A percentile compares a stretch with the other conserved stretches of the same genome.
Conservation (phyloP, 805 yeast genomes). For the Ogataea nitratoaversa region DNA sequence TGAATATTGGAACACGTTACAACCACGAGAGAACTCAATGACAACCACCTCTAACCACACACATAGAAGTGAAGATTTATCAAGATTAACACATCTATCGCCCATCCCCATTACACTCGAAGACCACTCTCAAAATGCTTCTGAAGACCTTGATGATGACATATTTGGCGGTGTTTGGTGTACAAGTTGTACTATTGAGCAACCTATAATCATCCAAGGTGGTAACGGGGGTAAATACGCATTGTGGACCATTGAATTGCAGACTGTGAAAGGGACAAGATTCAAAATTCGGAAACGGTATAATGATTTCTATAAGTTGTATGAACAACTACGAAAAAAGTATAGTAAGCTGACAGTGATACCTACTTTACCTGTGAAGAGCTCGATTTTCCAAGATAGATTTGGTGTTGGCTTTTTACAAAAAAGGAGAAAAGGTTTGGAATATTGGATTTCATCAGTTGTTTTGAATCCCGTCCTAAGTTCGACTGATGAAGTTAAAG, state of each 20-base stretch:
- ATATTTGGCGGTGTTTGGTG: constrained; percentile 24
- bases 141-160: too few relatives aligned
- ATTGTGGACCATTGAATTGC: constrained; percentile 27
- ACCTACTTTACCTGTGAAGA: constrained; percentile 51
- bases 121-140: too few relatives aligned
- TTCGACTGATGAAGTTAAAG: constrained; percentile 35
- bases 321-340: constrained; percentile 35
- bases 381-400: constrained; percentile 24
- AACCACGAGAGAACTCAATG: background rate
- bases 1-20: too few relatives aligned
- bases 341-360: constrained; percentile 38
- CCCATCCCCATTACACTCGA: constrained; percentile 39
- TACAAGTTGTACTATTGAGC: constrained; percentile 26
- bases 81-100: constrained; percentile 20
- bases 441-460: constrained; percentile 53
- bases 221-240: constrained; percentile 25
- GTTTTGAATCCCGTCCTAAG: constrained; percentile 46
- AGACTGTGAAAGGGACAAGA: constrained; percentile 30
- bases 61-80: constrained; percentile 11
- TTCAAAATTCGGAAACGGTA: constrained; percentile 56
- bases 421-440: constrained; percentile 51
- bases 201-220: constrained; percentile 29
- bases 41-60: constrained; percentile 11
- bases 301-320: constrained; percentile 54
- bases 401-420: constrained; percentile 42